Conservation (phyloP, 2,329 filamentous ascomycete species). For the Dactylellina drechsleri region DNA sequence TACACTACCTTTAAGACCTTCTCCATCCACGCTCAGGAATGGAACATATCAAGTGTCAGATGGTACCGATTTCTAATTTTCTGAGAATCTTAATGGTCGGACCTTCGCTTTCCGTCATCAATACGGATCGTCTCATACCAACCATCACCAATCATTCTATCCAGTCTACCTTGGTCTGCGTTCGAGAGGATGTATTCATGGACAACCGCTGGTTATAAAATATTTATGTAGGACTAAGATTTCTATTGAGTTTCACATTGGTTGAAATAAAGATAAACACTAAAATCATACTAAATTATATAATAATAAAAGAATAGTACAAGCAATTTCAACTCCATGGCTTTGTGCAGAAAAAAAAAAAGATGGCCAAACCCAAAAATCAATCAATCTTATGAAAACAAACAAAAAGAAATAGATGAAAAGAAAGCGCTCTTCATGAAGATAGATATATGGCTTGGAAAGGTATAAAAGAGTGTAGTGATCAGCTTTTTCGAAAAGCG, state of each 20-base stretch:
- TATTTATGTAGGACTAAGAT: not conserved
- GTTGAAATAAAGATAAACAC: not conserved
- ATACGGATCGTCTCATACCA: not conserved
- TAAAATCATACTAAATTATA: constrained; percentile 5
- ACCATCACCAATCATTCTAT: not conserved
- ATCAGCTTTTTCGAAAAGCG: constrained; percentile 53
- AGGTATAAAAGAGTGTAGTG: constrained; percentile 42
- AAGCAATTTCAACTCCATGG: constrained; percentile 35
- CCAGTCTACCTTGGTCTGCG: not conserved
- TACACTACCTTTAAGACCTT: not conserved
- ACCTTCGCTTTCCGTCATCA: not conserved
- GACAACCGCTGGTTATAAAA: not conserved
- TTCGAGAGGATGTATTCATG: not conserved
- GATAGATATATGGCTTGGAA: constrained; percentile 24
- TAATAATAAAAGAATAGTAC: not conserved
- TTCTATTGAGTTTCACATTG: not conserved
- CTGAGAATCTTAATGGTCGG: not conserved
- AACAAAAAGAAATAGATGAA: constrained; percentile 10
- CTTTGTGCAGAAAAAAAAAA: constrained; percentile 33
- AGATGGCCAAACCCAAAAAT: constrained; percentile 13
- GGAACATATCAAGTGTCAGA: constrained; percentile 36
- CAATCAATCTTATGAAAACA: constrained; percentile 25
- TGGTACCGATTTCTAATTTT: not conserved
- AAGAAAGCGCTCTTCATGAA: constrained; percentile 41
- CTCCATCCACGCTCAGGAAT: constrained; percentile 4